phyloP scores from a whole-genome alignment of 345 rosid species.

The Boechera stricta region DNA sequence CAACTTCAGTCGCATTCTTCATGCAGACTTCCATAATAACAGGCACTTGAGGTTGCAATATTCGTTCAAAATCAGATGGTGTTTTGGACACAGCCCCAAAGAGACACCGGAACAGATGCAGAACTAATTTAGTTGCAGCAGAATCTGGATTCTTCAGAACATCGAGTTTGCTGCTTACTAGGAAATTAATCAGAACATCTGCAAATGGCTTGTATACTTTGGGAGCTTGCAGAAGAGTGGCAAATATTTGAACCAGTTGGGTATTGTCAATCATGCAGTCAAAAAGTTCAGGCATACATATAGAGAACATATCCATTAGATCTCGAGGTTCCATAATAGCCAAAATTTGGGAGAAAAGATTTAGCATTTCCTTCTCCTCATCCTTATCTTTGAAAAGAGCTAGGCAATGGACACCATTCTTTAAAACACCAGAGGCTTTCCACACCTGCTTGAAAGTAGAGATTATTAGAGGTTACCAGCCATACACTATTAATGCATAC shows the following conservation, averaged over 20 bases:
- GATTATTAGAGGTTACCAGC: constrained; percentile 39
- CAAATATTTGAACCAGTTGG: constrained; percentile 87
- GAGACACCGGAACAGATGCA: constrained; percentile 87
- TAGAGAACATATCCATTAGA: constrained; percentile 97
- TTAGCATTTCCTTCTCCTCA: constrained; percentile 92
- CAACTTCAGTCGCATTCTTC: constrained; percentile 93
- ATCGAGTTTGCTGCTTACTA: constrained; percentile 85
- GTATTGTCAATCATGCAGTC: constrained; percentile 90
- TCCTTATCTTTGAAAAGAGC: constrained; percentile 97
- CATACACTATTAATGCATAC: constrained; percentile 19
- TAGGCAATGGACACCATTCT: constrained; percentile 92
- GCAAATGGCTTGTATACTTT: constrained; percentile 89
- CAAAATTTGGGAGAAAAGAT: constrained; percentile 86
- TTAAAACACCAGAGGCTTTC: constrained; percentile 95
- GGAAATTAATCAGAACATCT: constrained; percentile 88
- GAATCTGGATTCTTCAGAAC: constrained; percentile 86
- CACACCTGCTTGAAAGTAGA: constrained; percentile 62
- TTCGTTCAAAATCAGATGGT: constrained; percentile 92
- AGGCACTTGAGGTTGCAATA: constrained; percentile 95
- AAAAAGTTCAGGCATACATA: constrained; percentile 95
- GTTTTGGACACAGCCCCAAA: constrained; percentile 91
- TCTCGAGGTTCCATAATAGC: constrained; percentile 96
- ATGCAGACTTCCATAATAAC: constrained; percentile 92
- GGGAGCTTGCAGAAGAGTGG: constrained; percentile 75
- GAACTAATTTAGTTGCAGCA: constrained; percentile 78